Base-by-base conservation (phyloP, 345 rosid genomes). In the Brassica incana region DNA sequence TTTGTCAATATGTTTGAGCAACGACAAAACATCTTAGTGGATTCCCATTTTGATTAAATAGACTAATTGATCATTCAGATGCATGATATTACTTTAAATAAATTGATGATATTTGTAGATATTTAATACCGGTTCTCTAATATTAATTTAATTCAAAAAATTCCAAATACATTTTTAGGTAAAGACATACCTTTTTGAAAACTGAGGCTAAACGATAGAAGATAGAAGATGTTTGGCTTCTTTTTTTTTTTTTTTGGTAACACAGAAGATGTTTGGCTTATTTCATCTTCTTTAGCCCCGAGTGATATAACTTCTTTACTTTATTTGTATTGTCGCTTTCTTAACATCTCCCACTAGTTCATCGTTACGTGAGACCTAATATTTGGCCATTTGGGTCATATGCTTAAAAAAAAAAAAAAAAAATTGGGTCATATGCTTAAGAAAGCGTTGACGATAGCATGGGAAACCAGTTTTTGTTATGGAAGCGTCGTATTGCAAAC, bases 1-100 rank as follows among this genome's bases (percentile, higher is more conserved):
- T 38, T 75, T 80, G 61, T 68, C 29, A n/a, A 27, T 11, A 56
- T 65, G 54, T 65, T 63, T 81, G 80, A 76, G 65, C 73, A 76
- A 81, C 76, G 83, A 76, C 83, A 80, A 64, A 64, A 58, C 72
- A 76, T 58, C 77, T 81, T 64, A 80, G 71, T 81, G 83, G 83
- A 66, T 65, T 76, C 25, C 80, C 80, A 80, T 74, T 74, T 52
- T 64, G 35, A 80, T 74, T 48, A 36, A 20, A 12, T 52, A 50
- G 7, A 35, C 54, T 38, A 50, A 27, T 15, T 67, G 8, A 14
- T 63, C 30, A 48, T 29, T 48, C 62, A 43, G 50, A 29, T 45
- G 62, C 32, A 62, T 32, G 30, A 27, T 18, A 40, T 1, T 16
- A 38, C 67, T 27, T 73, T 38, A 25, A 2, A 33, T 35, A 27